Percentiles rank a stretch among this genome's conserved stretches.
Conservation (phyloP, 208 protist species). For the Naegleria lovaniensis region DNA sequence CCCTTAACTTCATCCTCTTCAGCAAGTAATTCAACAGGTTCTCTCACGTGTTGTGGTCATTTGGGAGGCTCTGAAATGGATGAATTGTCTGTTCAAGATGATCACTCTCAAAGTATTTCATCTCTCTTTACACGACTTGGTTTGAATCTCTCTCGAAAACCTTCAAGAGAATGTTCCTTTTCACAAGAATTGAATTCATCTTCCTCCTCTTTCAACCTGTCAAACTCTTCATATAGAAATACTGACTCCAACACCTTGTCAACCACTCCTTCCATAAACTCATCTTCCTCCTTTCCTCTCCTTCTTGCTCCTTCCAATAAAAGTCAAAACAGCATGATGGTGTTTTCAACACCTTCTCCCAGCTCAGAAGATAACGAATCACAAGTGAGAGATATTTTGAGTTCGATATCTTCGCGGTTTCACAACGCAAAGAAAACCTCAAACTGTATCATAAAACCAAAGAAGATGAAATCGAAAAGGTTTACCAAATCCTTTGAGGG, state of each 20-base stretch:
- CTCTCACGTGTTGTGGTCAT: neutral
- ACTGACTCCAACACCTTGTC: too few species aligned
- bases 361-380: neutral
- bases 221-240: too few species aligned
- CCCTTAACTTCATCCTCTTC: too few species aligned
- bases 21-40: too few species aligned
- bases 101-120: neutral
- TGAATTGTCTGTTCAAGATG: neutral
- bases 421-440: neutral
- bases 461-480: neutral
- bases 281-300: neutral
- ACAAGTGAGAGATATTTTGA: neutral
- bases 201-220: too few species aligned
- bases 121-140: neutral
- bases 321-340: neutral
- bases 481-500: neutral
- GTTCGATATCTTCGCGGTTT: neutral
- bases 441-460: neutral
- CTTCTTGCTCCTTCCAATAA: neutral
- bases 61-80: neutral
- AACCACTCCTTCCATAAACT: neutral
- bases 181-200: too few species aligned
- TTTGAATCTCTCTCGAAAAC: neutral
- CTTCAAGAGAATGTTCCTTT: too few species aligned
- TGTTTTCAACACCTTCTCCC: neutral